phyloP scores from a whole-genome alignment of 805 yeast genomes.

The Tetrapisispora phaffii region DNA sequence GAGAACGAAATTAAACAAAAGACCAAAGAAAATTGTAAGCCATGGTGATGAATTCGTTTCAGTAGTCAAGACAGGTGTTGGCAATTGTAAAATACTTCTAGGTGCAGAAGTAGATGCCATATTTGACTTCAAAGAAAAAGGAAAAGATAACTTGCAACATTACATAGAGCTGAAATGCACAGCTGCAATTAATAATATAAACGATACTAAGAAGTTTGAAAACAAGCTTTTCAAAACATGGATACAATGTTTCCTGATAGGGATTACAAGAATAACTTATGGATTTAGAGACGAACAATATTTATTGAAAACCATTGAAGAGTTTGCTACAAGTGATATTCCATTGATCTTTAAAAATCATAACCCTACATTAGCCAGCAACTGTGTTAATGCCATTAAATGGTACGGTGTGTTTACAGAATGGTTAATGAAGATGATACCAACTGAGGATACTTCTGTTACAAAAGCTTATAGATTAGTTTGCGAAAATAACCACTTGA shows the following conservation, averaged over 20 bases:
- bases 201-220: slow-evolving; percentile 59
- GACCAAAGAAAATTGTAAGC: slow-evolving; percentile 51
- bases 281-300: slow-evolving; percentile 78
- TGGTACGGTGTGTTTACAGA: slow-evolving; percentile 81
- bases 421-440: slow-evolving; percentile 55
- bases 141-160: slow-evolving; percentile 48
- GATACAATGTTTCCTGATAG: slow-evolving; percentile 89
- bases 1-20: slow-evolving; percentile 55
- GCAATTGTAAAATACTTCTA: slow-evolving; percentile 52
- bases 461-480: slow-evolving; percentile 47
- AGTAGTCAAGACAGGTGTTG: slow-evolving; percentile 80
- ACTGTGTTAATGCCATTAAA: slow-evolving; percentile 68
- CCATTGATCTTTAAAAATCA: slow-evolving; percentile 54
- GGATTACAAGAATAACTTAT: slow-evolving; percentile 68
- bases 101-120: slow-evolving; percentile 93
- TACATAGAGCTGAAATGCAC: slow-evolving; percentile 82
- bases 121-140: slow-evolving; percentile 55
- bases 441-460: slow-evolving; percentile 44
- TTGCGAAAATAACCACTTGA: slow-evolving; percentile 40
- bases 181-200: slow-evolving; percentile 42
- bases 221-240: slow-evolving; percentile 69
- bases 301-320: slow-evolving; percentile 59
- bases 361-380: slow-evolving; percentile 38
- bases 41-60: slow-evolving; percentile 70
- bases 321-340: slow-evolving; percentile 64